These are phyloP conservation scores for Neonectria magnoliae DNA, from an alignment of 2,329 filamentous ascomycete genomes.

Conservation along the genomic window DNA sequence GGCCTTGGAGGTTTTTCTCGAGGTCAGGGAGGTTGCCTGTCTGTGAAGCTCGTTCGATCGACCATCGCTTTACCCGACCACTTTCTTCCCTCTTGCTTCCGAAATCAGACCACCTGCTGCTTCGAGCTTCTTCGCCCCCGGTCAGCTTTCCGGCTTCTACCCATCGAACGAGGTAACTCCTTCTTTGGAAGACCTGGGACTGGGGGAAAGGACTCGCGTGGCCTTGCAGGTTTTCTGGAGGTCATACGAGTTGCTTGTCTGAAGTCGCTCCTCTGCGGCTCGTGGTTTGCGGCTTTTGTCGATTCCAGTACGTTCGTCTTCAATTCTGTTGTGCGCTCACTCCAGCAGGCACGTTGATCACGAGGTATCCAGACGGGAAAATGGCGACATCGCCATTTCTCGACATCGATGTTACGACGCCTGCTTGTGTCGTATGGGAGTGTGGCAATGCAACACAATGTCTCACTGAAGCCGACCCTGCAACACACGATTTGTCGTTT, in stretches of 20 bases:
- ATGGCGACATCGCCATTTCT: conserved; percentile 12
- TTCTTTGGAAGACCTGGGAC: conserved; percentile 15
- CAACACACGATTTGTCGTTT: conserved; percentile 1
- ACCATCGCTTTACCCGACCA: neutral
- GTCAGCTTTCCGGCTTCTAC: conserved; percentile 12
- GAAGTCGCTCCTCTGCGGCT: conserved; percentile 4
- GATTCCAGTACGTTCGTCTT: neutral
- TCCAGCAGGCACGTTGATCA: neutral
- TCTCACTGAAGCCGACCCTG: conserved; percentile 16
- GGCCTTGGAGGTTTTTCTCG: conserved; percentile 14
- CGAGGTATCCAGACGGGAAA: neutral
- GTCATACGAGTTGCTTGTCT: conserved; percentile 11
- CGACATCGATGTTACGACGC: conserved; percentile 10
- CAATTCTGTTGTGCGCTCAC: conserved; percentile 1
- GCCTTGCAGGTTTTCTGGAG: conserved; percentile 19
- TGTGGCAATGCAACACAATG: conserved; percentile 1
- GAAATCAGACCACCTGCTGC: neutral
- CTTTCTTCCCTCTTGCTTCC: neutral
- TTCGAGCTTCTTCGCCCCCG: conserved; percentile 1
- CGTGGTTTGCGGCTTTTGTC: conserved; percentile 2
- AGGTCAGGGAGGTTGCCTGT: conserved; percentile 11
- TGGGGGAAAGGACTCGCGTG: conserved; percentile 10
- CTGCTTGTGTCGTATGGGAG: conserved; percentile 14
- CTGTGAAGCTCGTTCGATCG: conserved; percentile 5
- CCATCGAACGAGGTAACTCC: conserved; percentile 17